Evolutionary conservation across 148 eudicot species (phyloP).

Genomic region (Dianthus caryophyllus): DNA sequence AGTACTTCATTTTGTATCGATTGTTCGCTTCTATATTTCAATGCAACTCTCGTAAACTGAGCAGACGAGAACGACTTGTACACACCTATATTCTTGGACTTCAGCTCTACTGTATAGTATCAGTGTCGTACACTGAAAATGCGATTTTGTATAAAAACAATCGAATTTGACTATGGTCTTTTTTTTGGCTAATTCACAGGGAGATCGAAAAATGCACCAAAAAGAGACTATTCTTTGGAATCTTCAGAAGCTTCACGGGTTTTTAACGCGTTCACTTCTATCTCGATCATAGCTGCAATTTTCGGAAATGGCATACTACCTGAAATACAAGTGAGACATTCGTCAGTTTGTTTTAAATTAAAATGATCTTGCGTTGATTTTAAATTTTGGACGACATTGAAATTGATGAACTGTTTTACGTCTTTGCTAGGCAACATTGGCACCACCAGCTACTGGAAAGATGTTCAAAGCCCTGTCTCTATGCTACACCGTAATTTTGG

Average conservation of each 20-base stretch:
- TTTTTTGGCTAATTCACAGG: slow-evolving; percentile 40
- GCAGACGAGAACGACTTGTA: too few relatives aligned
- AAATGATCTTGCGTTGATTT: background rate
- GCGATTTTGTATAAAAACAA: too few relatives aligned
- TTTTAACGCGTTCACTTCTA: slow-evolving; percentile 84
- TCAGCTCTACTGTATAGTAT: too few relatives aligned
- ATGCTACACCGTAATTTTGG: slow-evolving; percentile 75
- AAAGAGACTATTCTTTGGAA: slow-evolving; percentile 68
- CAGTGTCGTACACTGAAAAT: too few relatives aligned
- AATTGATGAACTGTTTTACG: background rate
- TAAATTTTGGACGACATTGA: background rate
- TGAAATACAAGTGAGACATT: slow-evolving; percentile 67
- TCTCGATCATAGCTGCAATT: slow-evolving; percentile 88
- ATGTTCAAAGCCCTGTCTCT: slow-evolving; percentile 81
- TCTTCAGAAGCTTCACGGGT: slow-evolving; percentile 36
- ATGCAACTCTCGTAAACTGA: too few relatives aligned
- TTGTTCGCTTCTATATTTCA: too few relatives aligned
- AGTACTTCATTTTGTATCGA: too few relatives aligned
- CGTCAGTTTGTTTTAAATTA: background rate
- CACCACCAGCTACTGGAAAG: slow-evolving; percentile 94
- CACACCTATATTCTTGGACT: too few relatives aligned
- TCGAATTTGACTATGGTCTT: too few relatives aligned
- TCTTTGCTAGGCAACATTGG: slow-evolving; percentile 73
- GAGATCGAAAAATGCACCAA: slow-evolving; percentile 52
- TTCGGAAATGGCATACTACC: slow-evolving; percentile 93